These are phyloP conservation scores for Selaginella tamariscina DNA, from an alignment of 75 land plant genomes.

Conservation along the genomic window DNA sequence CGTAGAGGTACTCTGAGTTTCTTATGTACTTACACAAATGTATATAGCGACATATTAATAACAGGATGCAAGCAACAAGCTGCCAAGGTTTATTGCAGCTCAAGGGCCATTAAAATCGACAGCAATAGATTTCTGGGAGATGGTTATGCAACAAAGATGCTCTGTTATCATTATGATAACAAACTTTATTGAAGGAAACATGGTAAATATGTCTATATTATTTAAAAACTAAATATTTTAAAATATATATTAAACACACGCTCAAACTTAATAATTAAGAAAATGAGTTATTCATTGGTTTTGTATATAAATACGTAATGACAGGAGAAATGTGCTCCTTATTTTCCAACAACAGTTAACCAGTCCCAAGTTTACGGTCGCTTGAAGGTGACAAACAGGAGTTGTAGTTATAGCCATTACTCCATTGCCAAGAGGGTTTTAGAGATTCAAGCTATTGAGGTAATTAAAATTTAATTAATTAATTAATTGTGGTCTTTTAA, in stretches of 20 bases:
- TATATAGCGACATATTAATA: too few relatives aligned
- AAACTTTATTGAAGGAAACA: conserved; percentile 12
- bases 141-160: conserved; percentile 65
- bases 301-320: too few relatives aligned
- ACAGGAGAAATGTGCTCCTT: conserved; percentile 22
- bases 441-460: conserved; percentile 18
- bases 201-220: conserved; percentile 4
- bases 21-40: too few relatives aligned
- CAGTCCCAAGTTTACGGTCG: conserved; percentile 14
- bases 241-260: too few relatives aligned
- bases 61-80: too few relatives aligned
- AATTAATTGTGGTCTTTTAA: background rate
- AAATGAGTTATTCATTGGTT: too few relatives aligned
- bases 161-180: conserved; percentile 84
- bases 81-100: conserved; percentile 84
- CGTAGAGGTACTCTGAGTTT: conserved; percentile 64
- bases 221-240: background rate
- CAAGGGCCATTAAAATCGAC: conserved; percentile 82
- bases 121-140: conserved; percentile 77
- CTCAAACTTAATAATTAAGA: too few relatives aligned
- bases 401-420: conserved; percentile 9
- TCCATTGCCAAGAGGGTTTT: conserved; percentile 19
- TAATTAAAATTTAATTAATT: background rate
- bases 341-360: conserved; percentile 14
- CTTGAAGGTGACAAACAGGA: conserved; percentile 17